phyloP scores from a whole-genome alignment of 2,329 filamentous ascomycete genomes.

The Alternaria sp. region DNA sequence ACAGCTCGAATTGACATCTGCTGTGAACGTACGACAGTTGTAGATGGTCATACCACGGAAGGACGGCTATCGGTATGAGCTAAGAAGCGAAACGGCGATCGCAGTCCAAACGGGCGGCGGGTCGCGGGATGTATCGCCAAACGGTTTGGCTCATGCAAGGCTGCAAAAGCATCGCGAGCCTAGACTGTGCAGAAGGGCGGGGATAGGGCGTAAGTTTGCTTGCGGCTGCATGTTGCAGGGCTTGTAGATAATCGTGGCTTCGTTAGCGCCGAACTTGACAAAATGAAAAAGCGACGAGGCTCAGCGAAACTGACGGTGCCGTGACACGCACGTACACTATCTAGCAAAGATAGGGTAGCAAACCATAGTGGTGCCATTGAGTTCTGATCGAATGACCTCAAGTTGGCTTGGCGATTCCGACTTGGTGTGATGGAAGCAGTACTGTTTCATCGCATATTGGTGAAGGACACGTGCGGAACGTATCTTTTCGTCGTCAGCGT shows the following conservation, averaged over 20 bases:
- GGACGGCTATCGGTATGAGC: not conserved
- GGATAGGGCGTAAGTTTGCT: conserved; percentile 2
- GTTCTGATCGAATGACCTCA: not conserved
- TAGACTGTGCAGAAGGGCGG: not conserved
- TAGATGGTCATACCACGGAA: not conserved
- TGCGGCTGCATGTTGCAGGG: not conserved
- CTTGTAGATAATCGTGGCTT: conserved; percentile 4
- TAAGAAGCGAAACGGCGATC: not conserved
- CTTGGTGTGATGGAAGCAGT: not conserved
- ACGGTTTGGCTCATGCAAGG: not conserved
- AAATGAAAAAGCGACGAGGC: conserved; percentile 16
- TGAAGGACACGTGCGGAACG: not conserved
- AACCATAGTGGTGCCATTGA: not conserved
- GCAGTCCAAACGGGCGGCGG: not conserved
- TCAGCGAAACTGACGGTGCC: not conserved
- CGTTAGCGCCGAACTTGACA: conserved; percentile 8
- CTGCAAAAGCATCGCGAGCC: not conserved
- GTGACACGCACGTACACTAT: not conserved
- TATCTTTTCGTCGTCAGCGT: not conserved
- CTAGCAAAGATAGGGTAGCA: not conserved
- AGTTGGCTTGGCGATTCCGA: not conserved
- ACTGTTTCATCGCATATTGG: not conserved
- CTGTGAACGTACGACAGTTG: not conserved
- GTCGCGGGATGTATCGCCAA: not conserved
- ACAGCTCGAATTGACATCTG: not conserved